These are phyloP conservation scores for Ogataea pini DNA, from an alignment of 805 yeast species.

Conservation along the genomic window DNA sequence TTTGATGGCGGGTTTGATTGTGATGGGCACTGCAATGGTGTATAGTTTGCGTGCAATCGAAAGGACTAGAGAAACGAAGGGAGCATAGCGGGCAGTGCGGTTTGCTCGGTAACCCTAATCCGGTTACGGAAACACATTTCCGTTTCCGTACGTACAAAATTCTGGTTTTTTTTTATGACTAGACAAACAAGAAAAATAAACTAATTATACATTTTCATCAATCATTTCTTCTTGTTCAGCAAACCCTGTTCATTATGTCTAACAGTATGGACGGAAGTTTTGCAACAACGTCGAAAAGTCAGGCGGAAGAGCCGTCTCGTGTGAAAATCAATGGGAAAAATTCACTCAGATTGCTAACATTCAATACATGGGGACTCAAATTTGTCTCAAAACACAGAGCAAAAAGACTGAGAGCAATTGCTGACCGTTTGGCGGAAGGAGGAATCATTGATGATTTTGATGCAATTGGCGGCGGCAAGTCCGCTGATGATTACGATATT, in stretches of 20 bases:
- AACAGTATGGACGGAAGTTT: neutral
- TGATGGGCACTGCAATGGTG: conserved; percentile 16
- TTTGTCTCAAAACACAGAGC: conserved; percentile 71
- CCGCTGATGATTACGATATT: conserved; percentile 61
- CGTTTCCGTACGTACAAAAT: neutral
- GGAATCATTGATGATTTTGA: no score
- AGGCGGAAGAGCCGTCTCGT: neutral
- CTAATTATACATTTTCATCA: no score
- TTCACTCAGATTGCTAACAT: conserved; percentile 55
- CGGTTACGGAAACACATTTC: neutral
- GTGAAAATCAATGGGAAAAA: conserved; percentile 3
- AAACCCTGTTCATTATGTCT: neutral
- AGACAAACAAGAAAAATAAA: neutral
- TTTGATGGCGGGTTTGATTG: conserved; percentile 57
- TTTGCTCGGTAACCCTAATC: neutral
- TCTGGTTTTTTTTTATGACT: neutral
- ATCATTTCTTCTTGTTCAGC: no score
- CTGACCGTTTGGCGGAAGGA: conserved; percentile 53
- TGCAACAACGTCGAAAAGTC: neutral
- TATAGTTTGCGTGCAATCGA: conserved; percentile 15
- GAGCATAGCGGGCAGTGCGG: no score
- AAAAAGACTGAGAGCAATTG: conserved; percentile 71
- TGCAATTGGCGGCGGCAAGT: no score
- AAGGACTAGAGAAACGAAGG: neutral
- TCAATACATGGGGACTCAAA: conserved; percentile 90